These are phyloP conservation scores for Scedosporium boydii DNA, from an alignment of 2,329 filamentous ascomycete genomes.

Conservation along the genomic window DNA sequence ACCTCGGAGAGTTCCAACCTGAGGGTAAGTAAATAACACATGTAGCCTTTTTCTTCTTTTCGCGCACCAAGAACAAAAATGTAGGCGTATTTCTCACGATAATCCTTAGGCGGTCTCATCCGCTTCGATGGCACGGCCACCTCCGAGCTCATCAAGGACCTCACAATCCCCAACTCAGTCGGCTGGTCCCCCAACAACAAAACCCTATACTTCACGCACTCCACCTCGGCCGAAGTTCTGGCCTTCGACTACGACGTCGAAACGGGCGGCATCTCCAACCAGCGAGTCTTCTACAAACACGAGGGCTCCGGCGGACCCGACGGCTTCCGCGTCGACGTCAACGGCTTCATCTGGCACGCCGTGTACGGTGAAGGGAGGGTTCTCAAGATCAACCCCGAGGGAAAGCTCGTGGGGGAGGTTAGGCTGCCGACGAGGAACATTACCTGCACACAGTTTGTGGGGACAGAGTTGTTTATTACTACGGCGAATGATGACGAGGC, in stretches of 20 bases:
- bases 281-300: slow-evolving; percentile 64
- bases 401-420: slow-evolving; percentile 65
- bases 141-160: slow-evolving; percentile 47
- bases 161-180: slow-evolving; percentile 78
- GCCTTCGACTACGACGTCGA: slow-evolving; percentile 62
- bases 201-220: slow-evolving; percentile 78
- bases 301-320: slow-evolving; percentile 58
- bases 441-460: slow-evolving; percentile 74
- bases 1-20: slow-evolving; percentile 45
- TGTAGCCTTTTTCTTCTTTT: slow-evolving; percentile 6
- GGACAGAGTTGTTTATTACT: slow-evolving; percentile 68
- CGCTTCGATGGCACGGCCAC: slow-evolving; percentile 55
- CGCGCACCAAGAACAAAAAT: background rate
- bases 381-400: slow-evolving; percentile 60
- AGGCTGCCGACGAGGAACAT: slow-evolving; percentile 67
- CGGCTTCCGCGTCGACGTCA: slow-evolving; percentile 72
- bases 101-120: slow-evolving; percentile 52
- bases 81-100: slow-evolving; percentile 3
- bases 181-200: slow-evolving; percentile 67
- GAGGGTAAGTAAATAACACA: slow-evolving; percentile 36
- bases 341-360: slow-evolving; percentile 84
- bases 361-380: slow-evolving; percentile 73
- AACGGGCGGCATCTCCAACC: slow-evolving; percentile 58
- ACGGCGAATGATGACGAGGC: slow-evolving; percentile 59
- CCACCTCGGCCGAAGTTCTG: slow-evolving; percentile 59